These are phyloP conservation scores for Kwoniella dejecticola DNA, from an alignment of 768 basidiomycete genomes.

Conservation along the genomic window DNA sequence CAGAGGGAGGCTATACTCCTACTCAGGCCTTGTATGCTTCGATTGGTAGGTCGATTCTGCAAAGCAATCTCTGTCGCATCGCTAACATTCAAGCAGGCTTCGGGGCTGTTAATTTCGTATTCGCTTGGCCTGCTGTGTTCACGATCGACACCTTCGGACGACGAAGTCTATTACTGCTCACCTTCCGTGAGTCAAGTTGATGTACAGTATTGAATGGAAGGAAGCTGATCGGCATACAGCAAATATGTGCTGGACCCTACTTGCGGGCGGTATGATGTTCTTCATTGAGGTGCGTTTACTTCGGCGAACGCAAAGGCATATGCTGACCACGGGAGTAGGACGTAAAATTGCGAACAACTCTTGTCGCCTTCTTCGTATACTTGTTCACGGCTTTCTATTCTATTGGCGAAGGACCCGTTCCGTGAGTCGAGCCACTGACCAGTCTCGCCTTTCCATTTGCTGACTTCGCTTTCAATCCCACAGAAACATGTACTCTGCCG, in stretches of 20 bases:
- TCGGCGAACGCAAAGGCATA: constrained; percentile 49
- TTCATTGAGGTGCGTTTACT: constrained; percentile 51
- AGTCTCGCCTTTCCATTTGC: too few relatives aligned
- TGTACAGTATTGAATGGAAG: constrained; percentile 60
- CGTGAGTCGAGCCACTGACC: background rate
- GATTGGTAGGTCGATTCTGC: constrained; percentile 14
- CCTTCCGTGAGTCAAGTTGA: constrained; percentile 78
- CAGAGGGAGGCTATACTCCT: constrained; percentile 38
- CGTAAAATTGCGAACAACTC: too few relatives aligned
- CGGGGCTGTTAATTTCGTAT: constrained; percentile 44
- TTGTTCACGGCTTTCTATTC: constrained; percentile 9
- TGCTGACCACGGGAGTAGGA: constrained; percentile 50
- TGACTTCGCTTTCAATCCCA: constrained; percentile 58
- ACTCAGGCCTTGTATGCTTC: constrained; percentile 44
- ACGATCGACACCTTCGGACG: constrained; percentile 33
- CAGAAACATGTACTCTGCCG: constrained; percentile 42
- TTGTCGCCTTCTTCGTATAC: constrained; percentile 14
- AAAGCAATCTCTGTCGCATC: too few relatives aligned
- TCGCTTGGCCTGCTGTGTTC: constrained; percentile 36
- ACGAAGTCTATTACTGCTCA: constrained; percentile 53
- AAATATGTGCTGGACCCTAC: constrained; percentile 55
- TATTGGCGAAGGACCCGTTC: constrained; percentile 77
- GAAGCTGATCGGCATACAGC: background rate
- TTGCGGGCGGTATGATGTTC: constrained; percentile 71
- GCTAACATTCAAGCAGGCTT: constrained; percentile 15